A percentile compares a stretch with the other conserved stretches of the same genome.
Conservation (phyloP, 228 moss, liverwort and hornwort species). For the Sphagnum fallax region DNA sequence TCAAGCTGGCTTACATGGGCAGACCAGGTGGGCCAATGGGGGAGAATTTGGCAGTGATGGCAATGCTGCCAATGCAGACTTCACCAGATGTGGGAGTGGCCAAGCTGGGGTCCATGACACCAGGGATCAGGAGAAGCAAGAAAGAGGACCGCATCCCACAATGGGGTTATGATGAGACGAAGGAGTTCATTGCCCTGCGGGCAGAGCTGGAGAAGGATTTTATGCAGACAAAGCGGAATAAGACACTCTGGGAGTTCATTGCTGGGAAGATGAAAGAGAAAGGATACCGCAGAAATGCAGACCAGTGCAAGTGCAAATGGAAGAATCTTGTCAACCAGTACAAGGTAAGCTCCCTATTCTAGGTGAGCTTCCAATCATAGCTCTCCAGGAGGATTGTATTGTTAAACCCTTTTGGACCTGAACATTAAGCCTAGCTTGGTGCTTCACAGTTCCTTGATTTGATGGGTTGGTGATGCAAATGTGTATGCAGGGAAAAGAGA, state of each 20-base stretch:
- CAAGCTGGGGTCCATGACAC: constrained; percentile 55
- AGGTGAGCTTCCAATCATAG: too few relatives aligned
- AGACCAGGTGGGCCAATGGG: constrained; percentile 83
- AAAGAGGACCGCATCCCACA: constrained; percentile 99
- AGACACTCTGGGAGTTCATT: constrained; percentile 98
- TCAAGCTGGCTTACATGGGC: constrained; percentile 64
- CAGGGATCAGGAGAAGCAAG: constrained; percentile 58
- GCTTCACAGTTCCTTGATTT: too few relatives aligned
- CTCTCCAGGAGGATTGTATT: too few relatives aligned
- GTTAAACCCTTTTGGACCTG: too few relatives aligned
- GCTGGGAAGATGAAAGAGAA: constrained; percentile 99
- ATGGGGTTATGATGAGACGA: constrained; percentile 98
- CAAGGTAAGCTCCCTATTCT: constrained; percentile 33
- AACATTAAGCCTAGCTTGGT: too few relatives aligned
- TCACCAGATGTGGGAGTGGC: constrained; percentile 41
- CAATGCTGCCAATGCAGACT: constrained; percentile 61
- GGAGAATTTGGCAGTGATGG: constrained; percentile 82
- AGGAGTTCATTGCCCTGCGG: constrained; percentile 90
- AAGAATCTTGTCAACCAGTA: constrained; percentile 99
- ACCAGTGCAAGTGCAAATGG: constrained; percentile 99
- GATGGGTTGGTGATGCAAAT: constrained; percentile 5
- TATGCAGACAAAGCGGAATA: constrained; percentile 96
- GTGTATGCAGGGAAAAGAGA: not conserved
- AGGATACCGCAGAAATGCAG: constrained; percentile 83
- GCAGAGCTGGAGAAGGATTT: constrained; percentile 99